Evolutionary conservation across 257 asterid species (phyloP).

Genomic region (Ajuga chamaepitys): DNA sequence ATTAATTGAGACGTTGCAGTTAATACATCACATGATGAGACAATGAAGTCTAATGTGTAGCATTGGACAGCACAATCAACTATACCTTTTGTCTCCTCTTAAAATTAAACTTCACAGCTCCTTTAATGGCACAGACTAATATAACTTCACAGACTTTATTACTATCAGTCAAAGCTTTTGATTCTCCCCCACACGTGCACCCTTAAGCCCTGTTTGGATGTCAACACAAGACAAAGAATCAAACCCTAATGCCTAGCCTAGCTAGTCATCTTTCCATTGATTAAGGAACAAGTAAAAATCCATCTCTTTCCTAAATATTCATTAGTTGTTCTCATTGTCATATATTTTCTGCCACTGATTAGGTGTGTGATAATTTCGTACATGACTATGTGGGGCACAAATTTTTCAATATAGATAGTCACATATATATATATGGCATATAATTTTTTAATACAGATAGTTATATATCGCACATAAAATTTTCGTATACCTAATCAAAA

Average conservation of each 20-base stretch:
- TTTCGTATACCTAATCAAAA: no score
- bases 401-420: no score
- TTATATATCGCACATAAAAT: no score
- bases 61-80: slow-evolving; percentile 34
- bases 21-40: no score
- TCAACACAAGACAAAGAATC: not conserved
- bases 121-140: slow-evolving; percentile 33
- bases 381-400: no score
- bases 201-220: slow-evolving; percentile 16
- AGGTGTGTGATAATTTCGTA: no score
- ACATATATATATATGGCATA: no score
- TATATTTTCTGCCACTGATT: no score
- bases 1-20: no score
- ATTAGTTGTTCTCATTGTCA: not conserved
- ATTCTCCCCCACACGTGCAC: slow-evolving; percentile 29
- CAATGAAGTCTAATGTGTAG: no score
- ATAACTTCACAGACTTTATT: slow-evolving; percentile 14
- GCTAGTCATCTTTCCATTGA: not conserved
- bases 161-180: slow-evolving; percentile 27
- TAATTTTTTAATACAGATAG: no score
- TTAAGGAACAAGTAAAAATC: not conserved
- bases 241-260: not conserved
- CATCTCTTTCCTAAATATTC: not conserved
- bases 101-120: slow-evolving; percentile 8
- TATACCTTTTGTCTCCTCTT: slow-evolving; percentile 35